phyloP scores from a whole-genome alignment of 2,329 filamentous ascomycete species.

The Fusarium sp. region DNA sequence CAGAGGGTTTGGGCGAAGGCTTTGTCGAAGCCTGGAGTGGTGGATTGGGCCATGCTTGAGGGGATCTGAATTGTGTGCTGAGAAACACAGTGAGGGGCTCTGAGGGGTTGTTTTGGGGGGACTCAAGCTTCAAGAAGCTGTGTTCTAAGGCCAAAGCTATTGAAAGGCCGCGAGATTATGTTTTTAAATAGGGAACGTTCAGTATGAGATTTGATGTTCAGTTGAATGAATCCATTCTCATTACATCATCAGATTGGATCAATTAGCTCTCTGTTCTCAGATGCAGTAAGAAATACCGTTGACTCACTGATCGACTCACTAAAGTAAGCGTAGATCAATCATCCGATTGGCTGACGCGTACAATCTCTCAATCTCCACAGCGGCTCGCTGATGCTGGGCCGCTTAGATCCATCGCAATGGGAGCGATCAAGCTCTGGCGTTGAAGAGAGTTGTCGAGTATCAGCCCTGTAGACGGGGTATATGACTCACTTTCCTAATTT shows the following conservation, averaged over 20 bases:
- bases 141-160: neutral
- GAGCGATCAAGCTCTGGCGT: neutral
- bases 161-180: fast-evolving
- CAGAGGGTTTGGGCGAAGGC: conserved; percentile 19
- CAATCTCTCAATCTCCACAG: fast-evolving
- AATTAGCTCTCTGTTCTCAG: too few species aligned
- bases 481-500: neutral
- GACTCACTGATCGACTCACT: neutral
- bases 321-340: neutral
- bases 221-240: neutral
- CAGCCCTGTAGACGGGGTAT: neutral
- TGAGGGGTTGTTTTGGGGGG: neutral
- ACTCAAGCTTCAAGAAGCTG: neutral
- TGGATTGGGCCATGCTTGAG: neutral
- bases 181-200: neutral
- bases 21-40: neutral
- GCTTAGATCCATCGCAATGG: too few species aligned
- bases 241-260: too few species aligned
- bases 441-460: too few species aligned
- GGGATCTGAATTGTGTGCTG: neutral
- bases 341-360: neutral
- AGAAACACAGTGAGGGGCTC: neutral
- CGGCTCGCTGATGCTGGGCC: neutral
- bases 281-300: neutral
- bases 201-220: too few species aligned